Evolutionary conservation across 768 basidiomycete species (phyloP), one percentile per base, ranked within the genome.

Genomic region (Phylloporus sp.): DNA sequence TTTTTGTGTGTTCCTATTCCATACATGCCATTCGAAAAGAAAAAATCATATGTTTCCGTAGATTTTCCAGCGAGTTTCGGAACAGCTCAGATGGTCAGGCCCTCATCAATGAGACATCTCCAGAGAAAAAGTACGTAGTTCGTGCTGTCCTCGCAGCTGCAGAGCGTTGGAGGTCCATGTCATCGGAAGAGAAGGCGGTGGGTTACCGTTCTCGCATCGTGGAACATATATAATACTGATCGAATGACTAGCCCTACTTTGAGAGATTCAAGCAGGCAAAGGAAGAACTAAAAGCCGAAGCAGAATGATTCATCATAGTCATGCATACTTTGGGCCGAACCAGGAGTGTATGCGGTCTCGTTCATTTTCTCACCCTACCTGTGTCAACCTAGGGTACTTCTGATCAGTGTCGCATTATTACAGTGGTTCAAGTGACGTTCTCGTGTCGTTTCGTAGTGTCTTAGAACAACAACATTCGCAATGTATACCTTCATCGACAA

Each of bases 141-240:
- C 56, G 58, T 5, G 40, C 53, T 11, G 27, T 54, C 4, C 12
- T 54, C 28, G 55, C 53, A 13, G 64, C 63, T 20, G 72, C 32
- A 15, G 47, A 34, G 5, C 60, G 57, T 13, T 74, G 73, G 73
- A 60, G 52, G 15, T 56, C 57, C 24, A 57, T 74, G 67, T 59
- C 68, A 7, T 12, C 40, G 2, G 60, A 59, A n/a, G 70, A 72
- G 49, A 72, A 69, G 53, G 57, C 59, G 8, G 72, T 71, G 32
- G 28, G 63, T 52, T 23, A 2, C 16, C 11, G 2, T 47, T 26
- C 35, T 26, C 6, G 12, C 34, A 15, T 7, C 45, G 0, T 31
- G 6, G n/a, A n/a, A n/a, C 5, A 10, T 12, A 9, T 24, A 4
- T 23, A 15, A n/a, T 29, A 2, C 50, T 56, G n/a, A 66, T 28